phyloP scores from a whole-genome alignment of 805 yeast species.

The Hanseniaspora clermontiae region DNA sequence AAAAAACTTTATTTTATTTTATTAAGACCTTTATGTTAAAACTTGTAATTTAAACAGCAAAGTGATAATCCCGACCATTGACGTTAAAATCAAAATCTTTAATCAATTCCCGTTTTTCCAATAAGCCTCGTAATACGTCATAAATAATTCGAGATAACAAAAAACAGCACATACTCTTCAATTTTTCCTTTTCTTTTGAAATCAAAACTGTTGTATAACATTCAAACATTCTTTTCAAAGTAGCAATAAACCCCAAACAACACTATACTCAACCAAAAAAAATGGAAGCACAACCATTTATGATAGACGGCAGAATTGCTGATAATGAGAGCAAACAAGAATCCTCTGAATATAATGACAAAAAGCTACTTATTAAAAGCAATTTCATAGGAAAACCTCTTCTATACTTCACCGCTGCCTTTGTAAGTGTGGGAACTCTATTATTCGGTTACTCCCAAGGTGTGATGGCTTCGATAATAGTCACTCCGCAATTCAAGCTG shows the following conservation, averaged over 20 bases:
- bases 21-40: too few species aligned
- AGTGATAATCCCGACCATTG: neutral
- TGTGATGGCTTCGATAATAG: slow-evolving; percentile 52
- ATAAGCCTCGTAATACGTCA: neutral
- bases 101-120: neutral
- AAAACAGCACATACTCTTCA: neutral
- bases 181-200: too few species aligned
- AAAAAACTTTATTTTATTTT: too few species aligned
- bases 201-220: too few species aligned
- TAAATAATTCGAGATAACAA: neutral
- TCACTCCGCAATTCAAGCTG: slow-evolving; percentile 48
- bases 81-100: neutral
- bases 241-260: neutral
- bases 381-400: slow-evolving; percentile 8
- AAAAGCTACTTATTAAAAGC: neutral
- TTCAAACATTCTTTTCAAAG: neutral
- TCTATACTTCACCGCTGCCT: slow-evolving; percentile 10
- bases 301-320: neutral
- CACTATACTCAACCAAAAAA: neutral
- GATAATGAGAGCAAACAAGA: neutral
- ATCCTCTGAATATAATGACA: neutral
- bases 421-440: slow-evolving; percentile 37
- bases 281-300: slow-evolving; percentile 1
- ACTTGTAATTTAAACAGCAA: too few species aligned
- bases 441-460: slow-evolving; percentile 75